phyloP scores from a whole-genome alignment of 1,284 basidiomycete genomes.

The Moesziomyces antarcticus region DNA sequence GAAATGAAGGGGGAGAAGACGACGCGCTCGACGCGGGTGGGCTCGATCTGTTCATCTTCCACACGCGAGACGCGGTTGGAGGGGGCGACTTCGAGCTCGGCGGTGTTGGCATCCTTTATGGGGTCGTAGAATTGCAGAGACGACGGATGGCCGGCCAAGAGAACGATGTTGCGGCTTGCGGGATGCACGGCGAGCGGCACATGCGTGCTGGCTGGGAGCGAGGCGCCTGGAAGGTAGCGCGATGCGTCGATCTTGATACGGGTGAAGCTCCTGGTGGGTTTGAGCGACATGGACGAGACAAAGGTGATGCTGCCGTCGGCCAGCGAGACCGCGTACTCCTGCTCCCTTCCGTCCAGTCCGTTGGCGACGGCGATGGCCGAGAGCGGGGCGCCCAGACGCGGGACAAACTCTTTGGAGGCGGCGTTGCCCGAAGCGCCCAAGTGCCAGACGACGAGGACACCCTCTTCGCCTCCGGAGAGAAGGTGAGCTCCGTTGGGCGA shows the following conservation, averaged over 20 bases:
- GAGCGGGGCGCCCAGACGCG: slow-evolving; percentile 87
- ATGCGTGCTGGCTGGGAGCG: slow-evolving; percentile 11
- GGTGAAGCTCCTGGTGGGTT: slow-evolving; percentile 79
- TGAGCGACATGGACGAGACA: slow-evolving; percentile 79
- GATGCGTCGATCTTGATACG: slow-evolving; percentile 75
- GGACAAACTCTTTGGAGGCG: slow-evolving; percentile 75
- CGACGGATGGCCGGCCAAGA: slow-evolving; percentile 93
- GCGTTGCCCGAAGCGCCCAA: slow-evolving; percentile 70
- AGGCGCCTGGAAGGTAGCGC: slow-evolving; percentile 37
- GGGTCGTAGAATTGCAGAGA: slow-evolving; percentile 91
- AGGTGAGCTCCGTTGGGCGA: slow-evolving; percentile 91
- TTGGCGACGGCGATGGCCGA: slow-evolving; percentile 75
- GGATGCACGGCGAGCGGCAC: slow-evolving; percentile 62
- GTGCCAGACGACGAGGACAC: slow-evolving; percentile 91
- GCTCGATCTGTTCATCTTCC: slow-evolving; percentile 82
- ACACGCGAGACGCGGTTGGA: slow-evolving; percentile 89
- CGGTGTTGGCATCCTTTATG: slow-evolving; percentile 76
- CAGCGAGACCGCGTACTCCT: slow-evolving; percentile 86
- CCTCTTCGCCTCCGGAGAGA: slow-evolving; percentile 93
- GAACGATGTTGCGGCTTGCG: slow-evolving; percentile 70
- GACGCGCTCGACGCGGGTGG: slow-evolving; percentile 79
- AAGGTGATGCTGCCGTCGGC: slow-evolving; percentile 85
- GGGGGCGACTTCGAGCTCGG: slow-evolving; percentile 91
- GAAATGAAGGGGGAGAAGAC: slow-evolving; percentile 73
- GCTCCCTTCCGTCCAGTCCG: slow-evolving; percentile 71